Evolutionary conservation across 2,329 filamentous ascomycete genomes (phyloP).

Genomic region (Beauveria caledonica): DNA sequence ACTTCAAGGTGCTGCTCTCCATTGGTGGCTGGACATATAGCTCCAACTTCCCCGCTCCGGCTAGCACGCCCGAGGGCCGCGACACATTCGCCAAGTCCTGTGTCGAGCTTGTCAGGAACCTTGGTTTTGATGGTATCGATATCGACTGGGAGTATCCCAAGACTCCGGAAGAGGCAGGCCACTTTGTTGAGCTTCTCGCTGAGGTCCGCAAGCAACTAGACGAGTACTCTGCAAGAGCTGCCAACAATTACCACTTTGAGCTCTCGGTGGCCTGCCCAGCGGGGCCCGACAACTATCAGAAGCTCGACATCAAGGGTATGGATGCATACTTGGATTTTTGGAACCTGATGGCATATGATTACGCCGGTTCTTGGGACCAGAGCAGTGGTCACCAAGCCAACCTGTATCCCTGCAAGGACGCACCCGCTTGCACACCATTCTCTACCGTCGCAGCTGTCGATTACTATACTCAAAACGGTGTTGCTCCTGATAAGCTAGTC

Average conservation of each 20-base stretch:
- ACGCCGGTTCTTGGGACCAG: constrained; percentile 72
- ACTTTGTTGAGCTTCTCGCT: constrained; percentile 52
- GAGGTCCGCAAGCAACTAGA: constrained; percentile 51
- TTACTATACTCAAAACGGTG: constrained; percentile 58
- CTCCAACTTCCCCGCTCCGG: constrained; percentile 69
- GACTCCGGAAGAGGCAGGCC: constrained; percentile 41
- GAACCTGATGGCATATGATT: constrained; percentile 88
- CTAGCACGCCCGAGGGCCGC: constrained; percentile 62
- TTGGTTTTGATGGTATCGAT: constrained; percentile 68
- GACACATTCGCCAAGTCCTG: constrained; percentile 64
- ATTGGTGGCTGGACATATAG: constrained; percentile 94
- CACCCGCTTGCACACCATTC: constrained; percentile 66
- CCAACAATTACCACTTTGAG: constrained; percentile 46
- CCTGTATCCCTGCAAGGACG: constrained; percentile 49
- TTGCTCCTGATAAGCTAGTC: constrained; percentile 66
- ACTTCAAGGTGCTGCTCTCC: constrained; percentile 76
- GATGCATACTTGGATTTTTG: constrained; percentile 62
- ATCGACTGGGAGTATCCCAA: constrained; percentile 64
- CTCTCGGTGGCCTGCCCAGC: constrained; percentile 58
- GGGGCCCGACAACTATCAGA: constrained; percentile 53
- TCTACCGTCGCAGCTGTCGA: constrained; percentile 62
- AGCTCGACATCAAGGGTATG: constrained; percentile 56
- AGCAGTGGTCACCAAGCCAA: constrained; percentile 73
- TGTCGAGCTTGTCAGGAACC: constrained; percentile 66
- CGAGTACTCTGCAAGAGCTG: constrained; percentile 39